Base-by-base conservation (phyloP, 2,329 filamentous ascomycete genomes). In the Cadophora sp. region DNA sequence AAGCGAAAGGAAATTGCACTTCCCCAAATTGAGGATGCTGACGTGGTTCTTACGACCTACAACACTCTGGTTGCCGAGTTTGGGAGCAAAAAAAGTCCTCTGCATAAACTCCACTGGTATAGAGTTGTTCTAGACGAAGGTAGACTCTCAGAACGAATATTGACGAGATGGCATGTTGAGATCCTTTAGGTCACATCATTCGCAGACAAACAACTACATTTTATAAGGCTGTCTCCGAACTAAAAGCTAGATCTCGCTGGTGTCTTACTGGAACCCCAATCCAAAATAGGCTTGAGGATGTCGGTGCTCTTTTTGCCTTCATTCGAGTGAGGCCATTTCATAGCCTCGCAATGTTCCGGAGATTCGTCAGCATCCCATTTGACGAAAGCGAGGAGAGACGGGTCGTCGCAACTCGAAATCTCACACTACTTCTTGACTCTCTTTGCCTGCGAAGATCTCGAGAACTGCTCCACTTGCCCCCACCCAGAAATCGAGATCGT, bases 161-260 rank as follows among this genome's bases (percentile, higher is more conserved):
- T 27, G 30, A 20, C 9, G 6, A 11, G 24, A 51, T 51, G 7
- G 18, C 16, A 13, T 14, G 7, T 6, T 51, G 22, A 51, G 8
- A 56, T 14, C 50, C 4, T 59, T 3, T 61, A 84, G 84, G 83
- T 1, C 83, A 87, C 65, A 78, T 80, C 1, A 85, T 87, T 41
- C 81, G 85, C 22, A 80, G 81, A 1, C 79, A 78, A 24, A 76
- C 79, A 1, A 86, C 84, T 0, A 79, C 75, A 0, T 80, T 83
- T 8, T 80, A 83, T 68, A 78, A 76, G 0, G 79, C 82, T 0
- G 82, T 83, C 2, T 67, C 73, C 18, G 76, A 79, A 0, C 75
- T 87, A 0, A 66, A 74, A 1, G 81, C 84, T 0, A 76, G 78
- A 5, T 82, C 79, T 1, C 79, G 85, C 2, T 71, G 62, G 78